These are phyloP conservation scores for Aspergillus sparsus DNA, from an alignment of 495 filamentous ascomycete species.

Conservation along the genomic window DNA sequence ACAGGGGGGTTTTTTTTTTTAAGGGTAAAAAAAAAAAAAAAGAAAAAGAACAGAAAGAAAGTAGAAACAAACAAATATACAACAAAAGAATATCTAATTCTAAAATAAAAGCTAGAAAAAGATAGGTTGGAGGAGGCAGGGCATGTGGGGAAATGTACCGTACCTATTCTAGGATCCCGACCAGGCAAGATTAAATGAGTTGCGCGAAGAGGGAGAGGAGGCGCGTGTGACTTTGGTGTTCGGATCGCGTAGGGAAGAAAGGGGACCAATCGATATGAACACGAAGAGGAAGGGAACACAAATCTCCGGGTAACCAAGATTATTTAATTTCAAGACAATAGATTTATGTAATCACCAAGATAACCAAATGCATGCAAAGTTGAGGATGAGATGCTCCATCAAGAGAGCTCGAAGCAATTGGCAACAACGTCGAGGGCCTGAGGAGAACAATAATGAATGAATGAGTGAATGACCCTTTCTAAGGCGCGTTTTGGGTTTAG, in stretches of 20 bases:
- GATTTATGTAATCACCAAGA: neutral
- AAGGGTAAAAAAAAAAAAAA: too few relatives aligned
- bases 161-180: constrained; percentile 31
- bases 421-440: constrained; percentile 23
- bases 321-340: neutral
- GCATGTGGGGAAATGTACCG: constrained; percentile 33
- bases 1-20: too few relatives aligned
- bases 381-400: constrained; percentile 1
- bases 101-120: neutral
- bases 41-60: constrained; percentile 2
- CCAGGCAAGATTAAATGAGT: constrained; percentile 24
- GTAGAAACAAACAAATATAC: neutral
- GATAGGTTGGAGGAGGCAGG: constrained; percentile 19
- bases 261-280: constrained; percentile 14
- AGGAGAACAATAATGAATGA: neutral
- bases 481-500: constrained; percentile 31
- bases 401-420: neutral
- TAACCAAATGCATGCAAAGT: constrained; percentile 10
- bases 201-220: constrained; percentile 38
- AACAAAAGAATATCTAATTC: too few relatives aligned
- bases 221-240: constrained; percentile 39
- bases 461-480: constrained; percentile 14
- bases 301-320: constrained; percentile 2
- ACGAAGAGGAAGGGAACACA: constrained; percentile 22
- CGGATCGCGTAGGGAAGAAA: constrained; percentile 27